A percentile compares a stretch with the other conserved stretches of the same genome.
phyloP scores from a whole-genome alignment of 139 green algal genomes.

The Pseudopediastrum boryanum region DNA sequence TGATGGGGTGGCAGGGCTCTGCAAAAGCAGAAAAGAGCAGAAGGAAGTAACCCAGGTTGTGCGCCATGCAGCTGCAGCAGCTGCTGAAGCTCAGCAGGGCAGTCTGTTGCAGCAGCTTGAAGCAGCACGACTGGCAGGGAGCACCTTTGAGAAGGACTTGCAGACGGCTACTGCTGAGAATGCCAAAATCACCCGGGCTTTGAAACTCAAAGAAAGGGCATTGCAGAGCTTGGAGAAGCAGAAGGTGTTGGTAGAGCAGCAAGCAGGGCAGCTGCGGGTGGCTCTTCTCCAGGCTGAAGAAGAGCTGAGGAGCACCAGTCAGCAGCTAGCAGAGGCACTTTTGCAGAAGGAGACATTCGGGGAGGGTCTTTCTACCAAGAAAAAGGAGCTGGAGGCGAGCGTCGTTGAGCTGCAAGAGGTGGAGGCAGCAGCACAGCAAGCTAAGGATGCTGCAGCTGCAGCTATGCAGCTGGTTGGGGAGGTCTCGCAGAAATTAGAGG shows the following conservation, averaged over 20 bases:
- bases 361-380: no score
- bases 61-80: conserved; percentile 5
- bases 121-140: not conserved
- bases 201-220: conserved; percentile 14
- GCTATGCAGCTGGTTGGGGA: conserved; percentile 9
- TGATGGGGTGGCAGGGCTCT: no score
- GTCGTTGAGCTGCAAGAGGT: conserved; percentile 20
- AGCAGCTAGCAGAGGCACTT: no score
- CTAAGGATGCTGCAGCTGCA: conserved; percentile 12
- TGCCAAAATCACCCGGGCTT: not conserved
- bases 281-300: no score
- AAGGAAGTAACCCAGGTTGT: no score
- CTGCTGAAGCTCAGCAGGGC: no score
- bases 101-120: conserved; percentile 12
- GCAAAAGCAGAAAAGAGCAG: no score
- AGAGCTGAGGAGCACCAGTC: no score
- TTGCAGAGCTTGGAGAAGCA: conserved; percentile 8
- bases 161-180: not conserved
- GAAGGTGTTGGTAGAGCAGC: not conserved
- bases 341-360: no score
- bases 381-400: no score
- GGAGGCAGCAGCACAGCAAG: not conserved
- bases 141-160: no score
- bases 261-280: no score
- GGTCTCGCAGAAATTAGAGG: not conserved